phyloP scores from a whole-genome alignment of 108 stramenopile species.

The Epipyxis sp. region DNA sequence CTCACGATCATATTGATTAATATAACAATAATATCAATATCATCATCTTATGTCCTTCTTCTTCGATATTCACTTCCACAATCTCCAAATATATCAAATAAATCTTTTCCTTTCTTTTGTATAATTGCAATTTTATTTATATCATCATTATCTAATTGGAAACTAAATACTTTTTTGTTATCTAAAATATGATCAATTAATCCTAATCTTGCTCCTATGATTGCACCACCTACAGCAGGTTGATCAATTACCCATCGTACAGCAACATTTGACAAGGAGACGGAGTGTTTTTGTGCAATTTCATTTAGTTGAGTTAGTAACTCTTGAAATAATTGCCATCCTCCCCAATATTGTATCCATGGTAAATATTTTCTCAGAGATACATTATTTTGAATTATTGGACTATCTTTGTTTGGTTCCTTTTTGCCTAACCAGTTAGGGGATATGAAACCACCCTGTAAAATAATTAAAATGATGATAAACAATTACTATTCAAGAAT shows the following conservation, averaged over 20 bases:
- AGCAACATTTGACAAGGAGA: not conserved
- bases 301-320: not conserved
- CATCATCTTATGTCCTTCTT: no score
- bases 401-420: not conserved
- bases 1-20: no score
- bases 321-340: not conserved
- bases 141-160: not conserved
- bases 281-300: not conserved
- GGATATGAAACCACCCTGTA: not conserved
- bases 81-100: not conserved
- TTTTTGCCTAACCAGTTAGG: not conserved
- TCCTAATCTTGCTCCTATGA: not conserved
- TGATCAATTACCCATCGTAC: not conserved
- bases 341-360: not conserved
- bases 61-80: conserved; percentile 1
- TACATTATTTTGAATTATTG: not conserved
- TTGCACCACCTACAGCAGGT: not conserved
- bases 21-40: no score
- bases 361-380: not conserved
- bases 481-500: no score
- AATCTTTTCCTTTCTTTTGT: not conserved
- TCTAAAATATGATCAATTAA: not conserved
- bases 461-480: no score
- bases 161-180: not conserved
- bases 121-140: not conserved